phyloP scores from a whole-genome alignment of 1,284 basidiomycete genomes.

The Ceratobasidium sp. region DNA sequence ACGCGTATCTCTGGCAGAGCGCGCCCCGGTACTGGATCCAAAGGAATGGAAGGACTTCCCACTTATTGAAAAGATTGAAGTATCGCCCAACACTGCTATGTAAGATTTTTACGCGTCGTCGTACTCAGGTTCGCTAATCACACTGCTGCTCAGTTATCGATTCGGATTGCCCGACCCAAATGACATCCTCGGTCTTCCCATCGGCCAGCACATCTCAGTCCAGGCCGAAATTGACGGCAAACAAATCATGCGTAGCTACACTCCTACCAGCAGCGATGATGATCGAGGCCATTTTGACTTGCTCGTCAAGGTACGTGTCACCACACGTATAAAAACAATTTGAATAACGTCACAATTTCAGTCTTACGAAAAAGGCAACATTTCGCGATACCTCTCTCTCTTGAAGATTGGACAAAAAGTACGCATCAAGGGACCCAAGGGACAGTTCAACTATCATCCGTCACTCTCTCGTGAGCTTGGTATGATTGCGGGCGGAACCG shows the following conservation, averaged over 20 bases:
- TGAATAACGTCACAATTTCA: constrained; percentile 49
- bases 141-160: constrained; percentile 71
- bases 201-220: constrained; percentile 95
- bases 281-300: constrained; percentile 94
- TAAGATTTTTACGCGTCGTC: constrained; percentile 51
- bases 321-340: neutral
- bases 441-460: constrained; percentile 84
- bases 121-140: constrained; percentile 27
- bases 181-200: constrained; percentile 88
- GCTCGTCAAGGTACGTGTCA: constrained; percentile 81
- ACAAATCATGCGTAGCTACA: constrained; percentile 89
- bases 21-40: constrained; percentile 71
- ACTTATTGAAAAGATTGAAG: constrained; percentile 77
- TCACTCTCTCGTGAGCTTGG: constrained; percentile 76
- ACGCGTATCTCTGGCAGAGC: constrained; percentile 29
- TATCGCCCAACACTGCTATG: constrained; percentile 97
- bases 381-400: constrained; percentile 82
- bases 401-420: constrained; percentile 86
- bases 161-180: constrained; percentile 78
- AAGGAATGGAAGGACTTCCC: constrained; percentile 82
- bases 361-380: constrained; percentile 97
- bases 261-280: constrained; percentile 91
- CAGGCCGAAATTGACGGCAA: constrained; percentile 92
- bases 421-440: constrained; percentile 94
- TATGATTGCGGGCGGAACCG: constrained; percentile 94